Percentiles rank a stretch among this genome's conserved stretches.
Evolutionary conservation across 164 flowering plant species (phyloP).

Genomic region (Berberis vulgaris): DNA sequence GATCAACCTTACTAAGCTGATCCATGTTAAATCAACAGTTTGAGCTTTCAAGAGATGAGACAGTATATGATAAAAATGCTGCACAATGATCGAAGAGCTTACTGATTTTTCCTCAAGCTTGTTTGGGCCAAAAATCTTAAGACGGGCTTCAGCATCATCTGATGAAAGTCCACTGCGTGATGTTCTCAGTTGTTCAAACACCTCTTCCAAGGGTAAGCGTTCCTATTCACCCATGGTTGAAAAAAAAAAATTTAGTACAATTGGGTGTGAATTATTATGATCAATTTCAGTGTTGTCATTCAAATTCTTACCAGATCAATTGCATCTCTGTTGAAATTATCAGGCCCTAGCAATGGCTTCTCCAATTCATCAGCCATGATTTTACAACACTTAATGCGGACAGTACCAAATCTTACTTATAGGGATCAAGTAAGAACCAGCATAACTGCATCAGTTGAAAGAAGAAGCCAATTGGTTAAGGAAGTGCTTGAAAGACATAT

Average conservation of each 20-base stretch:
- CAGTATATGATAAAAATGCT: background rate
- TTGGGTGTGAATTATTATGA: background rate
- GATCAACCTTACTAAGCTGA: too few species aligned
- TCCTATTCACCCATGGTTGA: slow-evolving; percentile 31
- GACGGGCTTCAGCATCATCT: slow-evolving; percentile 54
- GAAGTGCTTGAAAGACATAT: too few species aligned
- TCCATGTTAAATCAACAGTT: too few species aligned
- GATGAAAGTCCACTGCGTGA: slow-evolving; percentile 58
- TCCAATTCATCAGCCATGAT: slow-evolving; percentile 56
- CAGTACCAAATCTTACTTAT: too few species aligned
- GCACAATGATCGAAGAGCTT: slow-evolving; percentile 6
- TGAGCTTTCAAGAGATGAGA: too few species aligned
- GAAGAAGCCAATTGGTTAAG: too few species aligned
- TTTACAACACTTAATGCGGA: background rate
- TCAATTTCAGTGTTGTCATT: too few species aligned
- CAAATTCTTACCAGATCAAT: slow-evolving; percentile 58
- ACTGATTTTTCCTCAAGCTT: slow-evolving; percentile 82
- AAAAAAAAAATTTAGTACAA: slow-evolving; percentile 6
- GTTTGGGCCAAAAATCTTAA: slow-evolving; percentile 63
- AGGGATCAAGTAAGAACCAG: too few species aligned
- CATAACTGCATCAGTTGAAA: too few species aligned
- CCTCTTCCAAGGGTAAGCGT: slow-evolving; percentile 68
- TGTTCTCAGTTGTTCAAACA: slow-evolving; percentile 63
- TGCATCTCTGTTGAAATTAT: slow-evolving; percentile 64
- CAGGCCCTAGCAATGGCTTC: slow-evolving; percentile 63